Evolutionary conservation across 805 yeast species (phyloP).

Genomic region (Metschnikowia vanudenii): DNA sequence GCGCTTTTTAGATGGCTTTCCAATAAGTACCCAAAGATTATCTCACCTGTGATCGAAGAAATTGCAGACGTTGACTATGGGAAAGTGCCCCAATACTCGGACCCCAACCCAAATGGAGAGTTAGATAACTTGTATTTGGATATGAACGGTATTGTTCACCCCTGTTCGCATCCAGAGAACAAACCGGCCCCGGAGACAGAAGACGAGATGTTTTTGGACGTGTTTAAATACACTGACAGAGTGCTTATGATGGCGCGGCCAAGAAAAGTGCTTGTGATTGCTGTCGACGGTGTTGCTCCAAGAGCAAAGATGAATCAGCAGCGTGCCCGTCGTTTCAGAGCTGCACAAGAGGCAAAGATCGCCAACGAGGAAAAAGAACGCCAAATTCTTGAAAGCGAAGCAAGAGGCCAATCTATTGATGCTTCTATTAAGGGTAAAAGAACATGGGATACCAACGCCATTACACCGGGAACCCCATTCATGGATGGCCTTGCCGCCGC

Average conservation of each 20-base stretch:
- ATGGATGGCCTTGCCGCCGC: conserved; percentile 87
- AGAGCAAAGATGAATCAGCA: conserved; percentile 98
- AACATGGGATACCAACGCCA: conserved; percentile 93
- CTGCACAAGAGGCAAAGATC: conserved; percentile 86
- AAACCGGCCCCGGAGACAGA: conserved; percentile 95
- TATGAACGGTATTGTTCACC: conserved; percentile 99
- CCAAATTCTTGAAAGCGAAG: conserved; percentile 55
- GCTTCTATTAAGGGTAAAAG: conserved; percentile 69
- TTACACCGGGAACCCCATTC: conserved; percentile 98
- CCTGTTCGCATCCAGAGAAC: conserved; percentile 97
- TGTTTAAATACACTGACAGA: conserved; percentile 88
- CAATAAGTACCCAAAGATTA: conserved; percentile 87
- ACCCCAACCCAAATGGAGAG: conserved; percentile 94
- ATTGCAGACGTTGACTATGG: conserved; percentile 45
- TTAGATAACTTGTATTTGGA: conserved; percentile 89
- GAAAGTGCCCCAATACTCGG: conserved; percentile 46
- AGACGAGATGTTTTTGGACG: conserved; percentile 93
- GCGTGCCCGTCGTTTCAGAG: conserved; percentile 86
- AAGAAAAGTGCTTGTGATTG: conserved; percentile 85
- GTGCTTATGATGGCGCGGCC: conserved; percentile 95
- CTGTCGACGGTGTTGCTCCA: conserved; percentile 99
- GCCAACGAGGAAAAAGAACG: conserved; percentile 68
- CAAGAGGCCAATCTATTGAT: conserved; percentile 73
- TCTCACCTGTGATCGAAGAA: conserved; percentile 84
- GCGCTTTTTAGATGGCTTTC: conserved; percentile 97